A percentile compares a stretch with the other conserved stretches of the same genome.
phyloP scores from a whole-genome alignment of 1,284 basidiomycete genomes.

The Irpex sp. region DNA sequence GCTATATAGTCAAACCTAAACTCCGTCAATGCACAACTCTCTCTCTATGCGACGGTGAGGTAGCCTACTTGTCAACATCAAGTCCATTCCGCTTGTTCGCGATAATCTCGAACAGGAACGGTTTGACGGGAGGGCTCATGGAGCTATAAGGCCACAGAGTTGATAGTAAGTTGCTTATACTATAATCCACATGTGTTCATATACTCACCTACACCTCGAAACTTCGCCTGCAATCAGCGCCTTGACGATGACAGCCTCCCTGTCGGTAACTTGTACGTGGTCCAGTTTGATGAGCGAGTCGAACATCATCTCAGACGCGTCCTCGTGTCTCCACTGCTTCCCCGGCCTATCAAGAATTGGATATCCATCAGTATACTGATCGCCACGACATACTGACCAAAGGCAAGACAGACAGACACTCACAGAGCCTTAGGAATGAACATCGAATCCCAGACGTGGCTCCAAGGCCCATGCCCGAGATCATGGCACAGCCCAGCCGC shows the following conservation, averaged over 20 bases:
- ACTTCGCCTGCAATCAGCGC: slow-evolving; percentile 63
- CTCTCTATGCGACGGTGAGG: neutral
- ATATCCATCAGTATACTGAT: neutral
- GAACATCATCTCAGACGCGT: slow-evolving; percentile 73
- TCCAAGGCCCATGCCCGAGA: slow-evolving; percentile 73
- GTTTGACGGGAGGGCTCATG: slow-evolving; percentile 28
- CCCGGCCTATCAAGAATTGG: slow-evolving; percentile 31
- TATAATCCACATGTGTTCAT: neutral
- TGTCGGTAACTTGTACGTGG: slow-evolving; percentile 36
- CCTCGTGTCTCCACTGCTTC: slow-evolving; percentile 61
- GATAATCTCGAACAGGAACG: slow-evolving; percentile 69
- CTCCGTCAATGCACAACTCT: neutral
- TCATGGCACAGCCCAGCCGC: slow-evolving; percentile 73
- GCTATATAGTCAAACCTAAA: slow-evolving; percentile 74
- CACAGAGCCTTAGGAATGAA: slow-evolving; percentile 62
- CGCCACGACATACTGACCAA: too few species aligned
- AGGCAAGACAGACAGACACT: slow-evolving; percentile 19
- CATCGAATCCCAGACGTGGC: slow-evolving; percentile 65
- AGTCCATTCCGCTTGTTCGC: slow-evolving; percentile 75
- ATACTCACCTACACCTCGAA: slow-evolving; percentile 40
- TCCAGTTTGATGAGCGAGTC: slow-evolving; percentile 55
- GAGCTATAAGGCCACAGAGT: neutral
- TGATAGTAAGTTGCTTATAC: too few species aligned
- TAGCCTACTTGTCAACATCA: slow-evolving; percentile 73
- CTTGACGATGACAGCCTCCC: slow-evolving; percentile 58